Evolutionary conservation across 2,329 filamentous ascomycete genomes (phyloP).

Genomic region (Davidsoniella eucalypti): DNA sequence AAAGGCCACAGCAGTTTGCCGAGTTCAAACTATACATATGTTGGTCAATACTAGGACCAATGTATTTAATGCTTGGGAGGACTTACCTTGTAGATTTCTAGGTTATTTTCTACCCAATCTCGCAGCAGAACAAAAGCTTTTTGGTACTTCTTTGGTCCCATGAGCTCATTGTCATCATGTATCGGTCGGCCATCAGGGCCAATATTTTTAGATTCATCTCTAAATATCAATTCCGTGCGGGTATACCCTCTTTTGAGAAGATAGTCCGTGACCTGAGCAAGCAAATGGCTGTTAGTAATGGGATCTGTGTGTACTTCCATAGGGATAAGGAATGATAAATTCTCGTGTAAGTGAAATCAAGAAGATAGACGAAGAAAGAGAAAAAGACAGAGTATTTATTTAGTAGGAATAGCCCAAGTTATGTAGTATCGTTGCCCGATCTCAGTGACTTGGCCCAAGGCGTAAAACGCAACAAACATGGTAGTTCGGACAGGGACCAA

Average conservation of each 20-base stretch:
- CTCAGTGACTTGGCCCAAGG: not conserved
- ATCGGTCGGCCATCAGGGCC: constrained; percentile 68
- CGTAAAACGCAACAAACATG: too few relatives aligned
- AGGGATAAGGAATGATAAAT: not conserved
- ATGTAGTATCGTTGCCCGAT: not conserved
- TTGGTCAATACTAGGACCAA: not conserved
- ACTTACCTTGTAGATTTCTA: constrained; percentile 80
- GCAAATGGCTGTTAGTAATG: too few relatives aligned
- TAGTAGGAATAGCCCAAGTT: not conserved
- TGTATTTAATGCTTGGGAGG: not conserved
- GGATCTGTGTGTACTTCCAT: not conserved
- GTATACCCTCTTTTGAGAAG: constrained; percentile 90
- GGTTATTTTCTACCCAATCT: constrained; percentile 76
- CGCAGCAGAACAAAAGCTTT: constrained; percentile 58
- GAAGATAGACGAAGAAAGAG: not conserved
- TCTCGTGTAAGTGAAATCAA: not conserved
- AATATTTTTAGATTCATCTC: constrained; percentile 73
- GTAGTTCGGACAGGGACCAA: too few relatives aligned
- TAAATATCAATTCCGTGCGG: constrained; percentile 78
- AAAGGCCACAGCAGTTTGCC: constrained; percentile 79
- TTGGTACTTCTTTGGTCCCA: constrained; percentile 55
- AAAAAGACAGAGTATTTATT: not conserved
- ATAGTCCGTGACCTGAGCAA: constrained; percentile 65
- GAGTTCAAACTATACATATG: constrained; percentile 54
- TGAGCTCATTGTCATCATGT: constrained; percentile 43